A percentile compares a stretch with the other conserved stretches of the same genome.
Conservation (phyloP, 768 basidiomycete species). For the Piloderma croceum region DNA sequence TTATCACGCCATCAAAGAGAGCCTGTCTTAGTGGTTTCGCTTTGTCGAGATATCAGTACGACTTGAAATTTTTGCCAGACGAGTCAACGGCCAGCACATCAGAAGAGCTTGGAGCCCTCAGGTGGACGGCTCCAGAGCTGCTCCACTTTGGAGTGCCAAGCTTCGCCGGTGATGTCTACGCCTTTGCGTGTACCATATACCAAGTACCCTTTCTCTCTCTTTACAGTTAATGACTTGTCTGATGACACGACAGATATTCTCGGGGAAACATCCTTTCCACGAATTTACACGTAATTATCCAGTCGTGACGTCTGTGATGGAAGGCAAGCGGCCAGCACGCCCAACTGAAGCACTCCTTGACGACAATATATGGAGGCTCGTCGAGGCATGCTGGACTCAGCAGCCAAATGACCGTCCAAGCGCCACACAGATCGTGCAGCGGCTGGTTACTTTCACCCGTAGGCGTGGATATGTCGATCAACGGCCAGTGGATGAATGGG, state of each 20-base stretch:
- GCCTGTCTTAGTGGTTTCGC: too few species aligned
- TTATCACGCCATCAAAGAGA: too few species aligned
- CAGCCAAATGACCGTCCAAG: background rate
- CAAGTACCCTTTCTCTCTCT: constrained; percentile 5
- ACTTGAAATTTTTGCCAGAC: too few species aligned
- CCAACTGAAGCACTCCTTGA: background rate
- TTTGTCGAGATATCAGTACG: too few species aligned
- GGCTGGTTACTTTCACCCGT: too few species aligned
- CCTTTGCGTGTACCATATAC: constrained; percentile 7
- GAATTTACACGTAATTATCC: constrained; percentile 1
- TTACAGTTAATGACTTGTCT: background rate
- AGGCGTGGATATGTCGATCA: too few species aligned
- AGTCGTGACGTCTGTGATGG: constrained; percentile 6
- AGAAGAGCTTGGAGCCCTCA: constrained; percentile 10
- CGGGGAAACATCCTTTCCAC: constrained; percentile 7
- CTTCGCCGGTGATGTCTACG: constrained; percentile 8
- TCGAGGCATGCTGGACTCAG: constrained; percentile 5
- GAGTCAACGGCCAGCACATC: too few species aligned
- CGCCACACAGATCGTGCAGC: too few species aligned
- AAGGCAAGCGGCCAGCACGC: constrained; percentile 6
- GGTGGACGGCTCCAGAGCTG: constrained; percentile 12
- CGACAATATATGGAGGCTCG: background rate
- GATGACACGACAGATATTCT: constrained; percentile 4
- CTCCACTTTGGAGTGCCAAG: constrained; percentile 1
- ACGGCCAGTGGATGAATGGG: too few species aligned